Conservation (phyloP, 2,329 filamentous ascomycete genomes). For the Dactylella cylindrospora region DNA sequence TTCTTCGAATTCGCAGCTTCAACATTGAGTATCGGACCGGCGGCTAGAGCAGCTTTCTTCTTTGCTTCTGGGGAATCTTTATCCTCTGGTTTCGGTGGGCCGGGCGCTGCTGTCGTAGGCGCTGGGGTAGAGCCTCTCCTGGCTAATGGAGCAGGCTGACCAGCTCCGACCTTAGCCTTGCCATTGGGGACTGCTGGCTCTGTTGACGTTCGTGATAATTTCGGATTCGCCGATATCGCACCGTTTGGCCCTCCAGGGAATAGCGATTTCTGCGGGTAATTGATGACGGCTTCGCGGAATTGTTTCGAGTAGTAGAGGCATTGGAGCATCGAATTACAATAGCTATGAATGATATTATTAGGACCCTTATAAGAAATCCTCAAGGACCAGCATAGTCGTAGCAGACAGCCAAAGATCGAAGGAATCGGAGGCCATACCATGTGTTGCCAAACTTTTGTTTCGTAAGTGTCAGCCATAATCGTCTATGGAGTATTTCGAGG, state of each 20-base stretch:
- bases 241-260: slow-evolving; percentile 59
- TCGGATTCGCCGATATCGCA: slow-evolving; percentile 49
- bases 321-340: slow-evolving; percentile 97
- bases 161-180: slow-evolving; percentile 20
- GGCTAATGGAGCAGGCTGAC: slow-evolving; percentile 17
- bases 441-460: slow-evolving; percentile 43
- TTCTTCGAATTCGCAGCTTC: slow-evolving; percentile 74
- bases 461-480: slow-evolving; percentile 5
- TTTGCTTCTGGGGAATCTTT: slow-evolving; percentile 97
- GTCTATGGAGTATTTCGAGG: slow-evolving; percentile 8
- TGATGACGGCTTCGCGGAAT: slow-evolving; percentile 91
- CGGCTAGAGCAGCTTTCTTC: slow-evolving; percentile 90
- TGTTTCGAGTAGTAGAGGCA: slow-evolving; percentile 93
- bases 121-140: slow-evolving; percentile 47
- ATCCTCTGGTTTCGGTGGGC: slow-evolving; percentile 74
- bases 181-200: slow-evolving; percentile 48
- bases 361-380: background rate
- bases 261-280: slow-evolving; percentile 66
- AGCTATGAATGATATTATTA: slow-evolving; percentile 70
- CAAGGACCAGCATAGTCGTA: no score
- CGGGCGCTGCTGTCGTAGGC: slow-evolving; percentile 63
- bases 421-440: slow-evolving; percentile 27
- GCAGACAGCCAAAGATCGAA: slow-evolving; percentile 50
- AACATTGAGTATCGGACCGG: slow-evolving; percentile 82
- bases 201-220: slow-evolving; percentile 52